Conservation (phyloP, 1,284 basidiomycete species). For the Ceraceosorus guamensis region DNA sequence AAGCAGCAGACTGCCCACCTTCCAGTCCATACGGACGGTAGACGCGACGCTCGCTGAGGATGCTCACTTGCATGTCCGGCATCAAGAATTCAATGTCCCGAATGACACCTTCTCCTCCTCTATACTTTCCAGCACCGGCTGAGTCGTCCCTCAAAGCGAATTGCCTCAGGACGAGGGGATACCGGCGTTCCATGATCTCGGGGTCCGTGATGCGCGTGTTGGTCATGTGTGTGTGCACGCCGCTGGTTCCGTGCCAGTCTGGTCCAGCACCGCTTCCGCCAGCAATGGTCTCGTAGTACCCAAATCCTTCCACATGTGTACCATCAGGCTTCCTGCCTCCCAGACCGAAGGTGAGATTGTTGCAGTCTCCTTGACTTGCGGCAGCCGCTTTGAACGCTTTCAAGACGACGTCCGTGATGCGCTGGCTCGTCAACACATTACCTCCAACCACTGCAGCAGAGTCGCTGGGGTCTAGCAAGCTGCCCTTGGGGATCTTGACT, state of each 20-base stretch:
- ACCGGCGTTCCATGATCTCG: slow-evolving; percentile 82
- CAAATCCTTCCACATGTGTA: slow-evolving; percentile 70
- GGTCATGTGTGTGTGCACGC: slow-evolving; percentile 65
- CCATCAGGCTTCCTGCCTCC: slow-evolving; percentile 79
- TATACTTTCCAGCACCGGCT: slow-evolving; percentile 69
- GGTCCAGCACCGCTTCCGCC: slow-evolving; percentile 86
- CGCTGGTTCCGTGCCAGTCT: slow-evolving; percentile 66
- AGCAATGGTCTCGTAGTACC: slow-evolving; percentile 93
- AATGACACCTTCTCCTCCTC: slow-evolving; percentile 78
- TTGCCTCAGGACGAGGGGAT: slow-evolving; percentile 73
- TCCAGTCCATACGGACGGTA: slow-evolving; percentile 82
- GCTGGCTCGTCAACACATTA: slow-evolving; percentile 83
- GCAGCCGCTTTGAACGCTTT: slow-evolving; percentile 88
- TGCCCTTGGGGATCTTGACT: slow-evolving; percentile 65
- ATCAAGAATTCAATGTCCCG: slow-evolving; percentile 82
- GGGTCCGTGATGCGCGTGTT: slow-evolving; percentile 73
- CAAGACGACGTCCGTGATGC: slow-evolving; percentile 89
- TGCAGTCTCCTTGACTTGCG: slow-evolving; percentile 82
- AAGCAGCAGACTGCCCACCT: slow-evolving; percentile 68
- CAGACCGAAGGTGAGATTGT: slow-evolving; percentile 81
- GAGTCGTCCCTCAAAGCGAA: slow-evolving; percentile 73
- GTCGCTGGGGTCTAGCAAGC: slow-evolving; percentile 68
- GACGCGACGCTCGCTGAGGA: slow-evolving; percentile 78
- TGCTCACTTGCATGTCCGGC: slow-evolving; percentile 68
- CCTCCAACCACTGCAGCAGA: slow-evolving; percentile 82